Percentiles rank a stretch among this genome's conserved stretches.
phyloP scores from a whole-genome alignment of 108 stramenopile species.

The Bacterosira constricta region DNA sequence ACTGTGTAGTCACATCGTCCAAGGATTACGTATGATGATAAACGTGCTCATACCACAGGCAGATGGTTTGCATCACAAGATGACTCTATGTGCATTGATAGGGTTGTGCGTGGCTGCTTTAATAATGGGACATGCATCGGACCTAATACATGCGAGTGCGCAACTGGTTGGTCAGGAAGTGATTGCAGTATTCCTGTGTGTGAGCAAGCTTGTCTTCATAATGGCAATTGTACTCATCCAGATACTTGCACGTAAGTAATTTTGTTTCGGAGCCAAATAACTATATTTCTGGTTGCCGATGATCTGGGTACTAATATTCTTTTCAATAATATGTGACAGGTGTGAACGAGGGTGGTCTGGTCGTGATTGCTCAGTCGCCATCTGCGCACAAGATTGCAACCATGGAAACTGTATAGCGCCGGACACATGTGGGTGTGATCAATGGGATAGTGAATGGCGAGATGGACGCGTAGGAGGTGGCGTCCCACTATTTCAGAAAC shows the following conservation, averaged over 20 bases:
- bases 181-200: slow-evolving; percentile 68
- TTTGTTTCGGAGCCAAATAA: too few species aligned
- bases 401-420: slow-evolving; percentile 85
- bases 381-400: slow-evolving; percentile 73
- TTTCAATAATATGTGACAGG: slow-evolving; percentile 28
- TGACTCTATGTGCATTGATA: slow-evolving; percentile 82
- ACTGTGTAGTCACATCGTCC: slow-evolving; percentile 56
- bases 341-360: slow-evolving; percentile 84
- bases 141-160: slow-evolving; percentile 77
- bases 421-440: slow-evolving; percentile 72
- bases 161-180: slow-evolving; percentile 73
- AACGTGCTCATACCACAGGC: slow-evolving; percentile 38
- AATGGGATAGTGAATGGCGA: slow-evolving; percentile 64
- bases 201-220: slow-evolving; percentile 72
- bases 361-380: slow-evolving; percentile 70
- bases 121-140: slow-evolving; percentile 81
- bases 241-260: slow-evolving; percentile 68
- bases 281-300: slow-evolving; percentile 71
- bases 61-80: slow-evolving; percentile 54
- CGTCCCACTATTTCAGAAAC: slow-evolving; percentile 72
- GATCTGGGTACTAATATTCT: slow-evolving; percentile 73
- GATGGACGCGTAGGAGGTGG: slow-evolving; percentile 71
- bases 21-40: slow-evolving; percentile 57
- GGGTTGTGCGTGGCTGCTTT: slow-evolving; percentile 80
- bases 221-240: slow-evolving; percentile 78